phyloP scores from a whole-genome alignment of 176 grass and related monocot species.

The Carex scoparia region DNA sequence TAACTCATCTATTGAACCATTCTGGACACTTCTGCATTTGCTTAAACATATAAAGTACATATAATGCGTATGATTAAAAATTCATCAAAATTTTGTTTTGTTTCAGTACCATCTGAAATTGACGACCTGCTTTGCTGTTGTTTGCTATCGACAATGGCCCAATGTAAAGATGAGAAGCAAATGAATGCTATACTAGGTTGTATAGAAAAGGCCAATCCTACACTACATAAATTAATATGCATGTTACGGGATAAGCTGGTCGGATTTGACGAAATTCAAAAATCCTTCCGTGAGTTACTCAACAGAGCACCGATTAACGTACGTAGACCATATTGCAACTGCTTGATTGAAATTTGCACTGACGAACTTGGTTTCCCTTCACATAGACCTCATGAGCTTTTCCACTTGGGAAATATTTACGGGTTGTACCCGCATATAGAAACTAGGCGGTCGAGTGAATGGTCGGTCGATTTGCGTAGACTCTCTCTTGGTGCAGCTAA shows the following conservation, averaged over 20 bases:
- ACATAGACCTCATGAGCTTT: constrained; percentile 44
- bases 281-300: constrained; percentile 36
- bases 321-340: constrained; percentile 85
- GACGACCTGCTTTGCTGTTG: constrained; percentile 77
- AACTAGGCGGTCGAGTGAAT: constrained; percentile 41
- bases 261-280: constrained; percentile 29
- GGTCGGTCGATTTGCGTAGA: constrained; percentile 61
- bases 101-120: constrained; percentile 21
- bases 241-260: constrained; percentile 36
- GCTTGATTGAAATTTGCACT: constrained; percentile 79
- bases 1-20: neutral
- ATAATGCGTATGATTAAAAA: constrained; percentile 6
- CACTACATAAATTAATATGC: constrained; percentile 48
- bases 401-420: constrained; percentile 49
- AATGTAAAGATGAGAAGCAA: constrained; percentile 43
- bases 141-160: constrained; percentile 60
- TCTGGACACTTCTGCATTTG: neutral
- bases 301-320: constrained; percentile 36
- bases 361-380: constrained; percentile 42
- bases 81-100: neutral
- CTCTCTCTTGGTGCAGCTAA: constrained; percentile 73
- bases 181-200: constrained; percentile 42
- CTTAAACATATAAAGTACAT: neutral
- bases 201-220: constrained; percentile 55
- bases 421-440: constrained; percentile 64